A percentile compares a stretch with the other conserved stretches of the same genome.
phyloP scores from a whole-genome alignment of 1,284 basidiomycete genomes.

The Leccinum angustisporum region DNA sequence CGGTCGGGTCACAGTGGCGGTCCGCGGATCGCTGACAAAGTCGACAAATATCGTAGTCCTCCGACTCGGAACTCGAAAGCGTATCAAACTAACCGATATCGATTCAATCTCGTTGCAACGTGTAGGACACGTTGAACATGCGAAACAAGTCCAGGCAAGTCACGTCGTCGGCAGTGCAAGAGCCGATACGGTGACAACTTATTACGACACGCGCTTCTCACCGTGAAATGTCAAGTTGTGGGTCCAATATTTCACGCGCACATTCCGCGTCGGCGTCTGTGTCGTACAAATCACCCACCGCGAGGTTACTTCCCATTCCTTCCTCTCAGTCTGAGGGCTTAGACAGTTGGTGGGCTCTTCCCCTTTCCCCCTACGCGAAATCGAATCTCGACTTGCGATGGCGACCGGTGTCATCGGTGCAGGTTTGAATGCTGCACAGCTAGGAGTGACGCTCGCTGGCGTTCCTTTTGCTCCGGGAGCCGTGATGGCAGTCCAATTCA shows the following conservation, averaged over 20 bases:
- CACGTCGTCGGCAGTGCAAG: neutral
- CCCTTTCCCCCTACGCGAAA: slow-evolving; percentile 1
- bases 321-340: neutral
- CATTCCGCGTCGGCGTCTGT: neutral
- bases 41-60: neutral
- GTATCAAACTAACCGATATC: neutral
- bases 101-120: neutral
- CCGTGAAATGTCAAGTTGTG: slow-evolving; percentile 3
- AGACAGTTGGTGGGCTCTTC: neutral
- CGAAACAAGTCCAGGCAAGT: neutral
- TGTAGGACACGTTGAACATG: neutral
- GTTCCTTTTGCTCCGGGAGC: slow-evolving; percentile 45
- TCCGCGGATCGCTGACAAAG: neutral
- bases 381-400: slow-evolving; percentile 15
- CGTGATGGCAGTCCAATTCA: slow-evolving; percentile 41
- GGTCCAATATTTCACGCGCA: slow-evolving; percentile 4
- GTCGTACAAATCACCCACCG: neutral
- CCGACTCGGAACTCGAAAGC: neutral
- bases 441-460: slow-evolving; percentile 43
- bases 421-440: slow-evolving; percentile 36
- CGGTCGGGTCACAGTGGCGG: neutral
- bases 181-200: neutral
- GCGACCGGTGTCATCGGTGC: slow-evolving; percentile 25
- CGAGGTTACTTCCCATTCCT: neutral
- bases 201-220: slow-evolving; percentile 1